Evolutionary conservation across 2,329 filamentous ascomycete species (phyloP).

Genomic region (Phialocephala sp.): DNA sequence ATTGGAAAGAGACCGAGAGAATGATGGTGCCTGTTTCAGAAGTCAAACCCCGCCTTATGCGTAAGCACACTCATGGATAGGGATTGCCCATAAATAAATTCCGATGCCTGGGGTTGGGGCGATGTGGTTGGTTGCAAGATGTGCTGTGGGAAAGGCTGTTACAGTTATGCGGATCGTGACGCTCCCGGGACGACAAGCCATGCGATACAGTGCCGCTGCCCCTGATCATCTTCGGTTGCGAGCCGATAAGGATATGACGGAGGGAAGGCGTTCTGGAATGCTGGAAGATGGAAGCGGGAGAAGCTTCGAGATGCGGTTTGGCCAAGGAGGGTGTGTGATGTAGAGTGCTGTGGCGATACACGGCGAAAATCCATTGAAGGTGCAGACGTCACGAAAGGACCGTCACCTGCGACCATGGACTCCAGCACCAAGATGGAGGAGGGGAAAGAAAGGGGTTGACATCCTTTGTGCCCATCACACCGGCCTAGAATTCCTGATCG

Average conservation of each 20-base stretch:
- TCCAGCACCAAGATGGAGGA: too few species aligned
- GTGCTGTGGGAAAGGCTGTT: not conserved
- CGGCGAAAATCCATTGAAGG: not conserved
- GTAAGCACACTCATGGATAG: too few species aligned
- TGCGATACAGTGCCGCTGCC: too few species aligned
- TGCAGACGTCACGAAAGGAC: not conserved
- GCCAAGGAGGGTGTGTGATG: not conserved
- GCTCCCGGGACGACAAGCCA: not conserved
- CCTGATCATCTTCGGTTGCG: not conserved
- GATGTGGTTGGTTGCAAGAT: not conserved
- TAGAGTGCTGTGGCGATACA: not conserved
- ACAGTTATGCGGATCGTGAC: not conserved
- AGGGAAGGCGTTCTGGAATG: not conserved
- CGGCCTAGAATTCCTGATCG: not conserved
- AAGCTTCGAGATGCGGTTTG: conserved; percentile 2
- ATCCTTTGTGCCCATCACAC: not conserved
- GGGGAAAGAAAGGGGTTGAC: too few species aligned
- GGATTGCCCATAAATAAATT: too few species aligned
- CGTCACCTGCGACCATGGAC: too few species aligned
- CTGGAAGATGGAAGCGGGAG: not conserved
- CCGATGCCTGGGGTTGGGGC: not conserved
- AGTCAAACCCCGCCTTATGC: too few species aligned
- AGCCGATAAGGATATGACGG: not conserved
- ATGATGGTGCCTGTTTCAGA: too few species aligned
- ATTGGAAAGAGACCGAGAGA: too few species aligned